These are phyloP conservation scores for Acacia pycnantha DNA, from an alignment of 331 rosid species.

Conservation along the genomic window DNA sequence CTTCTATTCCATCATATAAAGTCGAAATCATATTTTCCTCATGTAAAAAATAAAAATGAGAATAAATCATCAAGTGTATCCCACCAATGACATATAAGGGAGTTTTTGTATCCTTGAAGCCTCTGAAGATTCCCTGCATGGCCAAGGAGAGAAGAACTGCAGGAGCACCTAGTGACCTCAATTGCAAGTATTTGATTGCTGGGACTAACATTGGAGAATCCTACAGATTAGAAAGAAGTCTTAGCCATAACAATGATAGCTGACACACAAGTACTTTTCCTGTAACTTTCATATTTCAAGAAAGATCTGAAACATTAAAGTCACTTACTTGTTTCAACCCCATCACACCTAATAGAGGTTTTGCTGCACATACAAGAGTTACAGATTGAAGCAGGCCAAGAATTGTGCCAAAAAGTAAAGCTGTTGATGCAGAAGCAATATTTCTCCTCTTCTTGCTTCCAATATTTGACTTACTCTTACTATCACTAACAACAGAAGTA, in stretches of 20 bases:
- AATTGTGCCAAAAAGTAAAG: constrained; percentile 75
- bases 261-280: not conserved
- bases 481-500: constrained; percentile 8
- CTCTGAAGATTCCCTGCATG: constrained; percentile 98
- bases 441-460: constrained; percentile 52
- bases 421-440: constrained; percentile 96
- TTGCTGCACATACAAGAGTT: constrained; percentile 71
- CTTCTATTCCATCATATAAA: not conserved
- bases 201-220: constrained; percentile 88
- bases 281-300: not conserved
- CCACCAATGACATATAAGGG: constrained; percentile 88
- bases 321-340: constrained; percentile 79
- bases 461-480: constrained; percentile 32
- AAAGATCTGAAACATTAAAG: not conserved
- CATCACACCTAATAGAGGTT: constrained; percentile 74
- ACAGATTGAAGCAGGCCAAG: constrained; percentile 87
- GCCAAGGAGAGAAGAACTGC: constrained; percentile 97
- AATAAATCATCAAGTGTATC: not conserved
- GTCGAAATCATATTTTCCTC: not conserved
- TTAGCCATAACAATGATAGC: not conserved
- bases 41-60: not conserved
- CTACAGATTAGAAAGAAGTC: constrained; percentile 41
- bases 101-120: constrained; percentile 93
- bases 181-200: constrained; percentile 68
- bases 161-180: constrained; percentile 94